Percentiles rank a stretch among this genome's conserved stretches.
Evolutionary conservation across 2,329 filamentous ascomycete genomes (phyloP).

Genomic region (Pyrenophora teres): DNA sequence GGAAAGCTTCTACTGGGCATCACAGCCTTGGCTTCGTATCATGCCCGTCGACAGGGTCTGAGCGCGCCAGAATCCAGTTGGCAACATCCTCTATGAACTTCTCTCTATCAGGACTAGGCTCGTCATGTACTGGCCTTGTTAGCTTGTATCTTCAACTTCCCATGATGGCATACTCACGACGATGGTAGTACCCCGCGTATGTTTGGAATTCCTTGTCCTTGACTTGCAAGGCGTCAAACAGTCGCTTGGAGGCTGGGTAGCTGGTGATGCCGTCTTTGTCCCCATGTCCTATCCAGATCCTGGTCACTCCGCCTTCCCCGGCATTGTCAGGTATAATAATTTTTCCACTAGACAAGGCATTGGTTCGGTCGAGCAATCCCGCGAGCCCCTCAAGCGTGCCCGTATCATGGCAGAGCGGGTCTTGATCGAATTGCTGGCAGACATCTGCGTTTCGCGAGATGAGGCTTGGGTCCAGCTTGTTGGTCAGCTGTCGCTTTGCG

Average conservation of each 20-base stretch:
- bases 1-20: constrained; percentile 9
- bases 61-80: constrained; percentile 44
- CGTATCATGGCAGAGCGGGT: constrained; percentile 77
- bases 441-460: constrained; percentile 71
- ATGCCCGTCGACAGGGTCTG: constrained; percentile 37
- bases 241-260: constrained; percentile 66
- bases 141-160: constrained; percentile 5
- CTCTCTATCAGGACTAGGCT: constrained; percentile 43
- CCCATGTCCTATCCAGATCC: constrained; percentile 76
- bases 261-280: constrained; percentile 72
- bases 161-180: constrained; percentile 51
- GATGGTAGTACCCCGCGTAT: constrained; percentile 81
- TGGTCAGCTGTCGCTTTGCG: constrained; percentile 68
- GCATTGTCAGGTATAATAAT: constrained; percentile 51
- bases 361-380: constrained; percentile 75
- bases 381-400: constrained; percentile 83
- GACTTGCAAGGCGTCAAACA: constrained; percentile 62
- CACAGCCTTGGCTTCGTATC: constrained; percentile 43
- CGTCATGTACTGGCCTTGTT: constrained; percentile 43
- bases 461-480: constrained; percentile 66
- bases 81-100: constrained; percentile 43
- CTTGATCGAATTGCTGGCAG: constrained; percentile 63
- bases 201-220: constrained; percentile 72
- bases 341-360: constrained; percentile 62
- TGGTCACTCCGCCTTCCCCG: constrained; percentile 61